Evolutionary conservation across 306 rosid species (phyloP), one percentile per base, ranked within the genome.

Genomic region (Pyrus pyrifolia): DNA sequence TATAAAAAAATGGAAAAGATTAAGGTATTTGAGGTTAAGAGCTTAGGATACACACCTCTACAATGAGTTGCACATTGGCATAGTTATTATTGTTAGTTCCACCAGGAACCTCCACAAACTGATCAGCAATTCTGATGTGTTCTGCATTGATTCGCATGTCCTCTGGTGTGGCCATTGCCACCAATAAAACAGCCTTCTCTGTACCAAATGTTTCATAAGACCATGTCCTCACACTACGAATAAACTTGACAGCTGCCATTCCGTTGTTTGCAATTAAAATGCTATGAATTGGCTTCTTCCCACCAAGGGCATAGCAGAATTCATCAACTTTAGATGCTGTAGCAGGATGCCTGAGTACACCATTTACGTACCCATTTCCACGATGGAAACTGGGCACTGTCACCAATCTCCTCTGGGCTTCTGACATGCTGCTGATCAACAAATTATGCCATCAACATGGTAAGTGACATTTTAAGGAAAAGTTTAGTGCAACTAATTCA

Each of bases 131-230:
- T 88, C 98, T 92, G 82, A 96, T 96, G 87, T 96, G 99, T 74
- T 96, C 99, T n/a, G 99, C 99, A 82, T 96, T 96, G 88, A 96
- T 96, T 85, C 98, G 87, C 99, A 96, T 96, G 81, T 96, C 99
- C 87, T 96, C 99, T 60, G 99, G 97, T 35, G 99, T 96, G 80
- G 99, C 99, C 99, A 96, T 96, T 85, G 99, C 98, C 52, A 96
- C 99, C 89, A 96, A 86, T 83, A 91, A 84, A 84, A 96, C 89
- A 61, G 98, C 97, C 84, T 92, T 96, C 87, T 96, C 99, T 1
- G 97, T 82, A 76, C 99, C 98, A 82, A 96, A 89, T 59, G 98
- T 85, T 85, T 96, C 99, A 65, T 92, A 92, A 53, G 99, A 97
- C 99, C 99, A 96, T 57, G 89, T 86, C 86, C 99, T 87, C 73